Evolutionary conservation across 2,329 filamentous ascomycete genomes (phyloP), one percentile per base, ranked within the genome.

Genomic region (Tolypocladium tropicale): DNA sequence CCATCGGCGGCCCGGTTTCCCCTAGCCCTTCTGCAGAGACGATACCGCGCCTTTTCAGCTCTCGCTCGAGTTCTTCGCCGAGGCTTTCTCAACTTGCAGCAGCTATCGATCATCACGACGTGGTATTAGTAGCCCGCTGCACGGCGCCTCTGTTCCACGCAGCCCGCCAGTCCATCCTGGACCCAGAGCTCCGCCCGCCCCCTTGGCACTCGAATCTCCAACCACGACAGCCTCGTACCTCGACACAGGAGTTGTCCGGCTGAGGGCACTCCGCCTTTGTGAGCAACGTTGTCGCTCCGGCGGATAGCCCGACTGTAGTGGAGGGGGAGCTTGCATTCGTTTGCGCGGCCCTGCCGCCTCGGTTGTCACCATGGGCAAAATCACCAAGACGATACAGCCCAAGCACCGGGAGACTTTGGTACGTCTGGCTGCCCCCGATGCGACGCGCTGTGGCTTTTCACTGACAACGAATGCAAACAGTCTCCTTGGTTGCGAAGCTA

Each of bases 401-500:
- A 86, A 86, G 75, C 84, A 87, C 69, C 78, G 77, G 73, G 84
- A 86, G 72, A 85, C 82, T 33, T 67, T 85, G 78, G 84, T 87
- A 74, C 71, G 80, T 21, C 58, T 25, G 7, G 18, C 46, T 50
- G 46, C 7, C 28, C n/a, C 28, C 21, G 46, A 32, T 33, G 4
- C 33, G 28, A 7, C 28, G 18, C 7, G 14, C 32, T n/a, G 18
- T n/a, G 11, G 18, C 10, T 10, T 7, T 11, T 50, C 11, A 2
- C 33, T 57, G 28, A 56, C 34, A 23, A 23, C 16, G 48, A 39
- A 32, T 14, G 6, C 28, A 32, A 11, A 52, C 63, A 96, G 90
- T 96, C 94, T 71, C 87, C 90, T 63, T 95, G 89, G 79, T 81
- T 97, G 62, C 82, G 86, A 71, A 80, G 87, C 55, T 97, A 92